Conservation (phyloP, 163 green algal species). For the Chlorella variabilis region DNA sequence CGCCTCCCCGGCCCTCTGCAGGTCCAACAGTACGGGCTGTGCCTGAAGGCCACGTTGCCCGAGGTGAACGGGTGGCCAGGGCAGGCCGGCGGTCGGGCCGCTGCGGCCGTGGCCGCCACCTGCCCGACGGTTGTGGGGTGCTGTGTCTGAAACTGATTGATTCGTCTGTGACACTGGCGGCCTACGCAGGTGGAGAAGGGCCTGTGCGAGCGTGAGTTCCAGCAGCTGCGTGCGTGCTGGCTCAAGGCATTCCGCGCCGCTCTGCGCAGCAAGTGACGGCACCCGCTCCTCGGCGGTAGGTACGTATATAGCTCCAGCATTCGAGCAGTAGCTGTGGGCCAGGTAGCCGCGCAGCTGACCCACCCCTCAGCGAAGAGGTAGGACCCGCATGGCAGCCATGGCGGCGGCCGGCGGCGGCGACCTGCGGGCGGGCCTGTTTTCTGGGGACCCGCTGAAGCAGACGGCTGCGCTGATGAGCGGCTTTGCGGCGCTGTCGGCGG, state of each 20-base stretch:
- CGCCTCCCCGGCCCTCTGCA: constrained; percentile 8
- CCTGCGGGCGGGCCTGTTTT: constrained; percentile 23
- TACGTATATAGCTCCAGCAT: not conserved
- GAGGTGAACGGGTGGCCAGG: constrained; percentile 37
- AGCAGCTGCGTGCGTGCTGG: constrained; percentile 42
- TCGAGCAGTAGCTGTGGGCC: not conserved
- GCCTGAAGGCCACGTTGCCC: constrained; percentile 41
- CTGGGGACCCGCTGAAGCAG: constrained; percentile 3
- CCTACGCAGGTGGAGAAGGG: constrained; percentile 46
- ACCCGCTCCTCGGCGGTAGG: not conserved
- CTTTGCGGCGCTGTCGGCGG: constrained; percentile 27
- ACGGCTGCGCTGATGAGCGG: constrained; percentile 13
- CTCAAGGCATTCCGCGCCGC: constrained; percentile 26
- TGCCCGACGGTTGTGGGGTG: too few relatives aligned
- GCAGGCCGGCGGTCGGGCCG: not conserved
- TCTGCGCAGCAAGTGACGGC: constrained; percentile 15
- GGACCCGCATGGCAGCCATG: constrained; percentile 7
- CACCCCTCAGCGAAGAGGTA: not conserved
- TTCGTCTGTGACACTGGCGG: not conserved
- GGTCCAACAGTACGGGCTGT: constrained; percentile 47
- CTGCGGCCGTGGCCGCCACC: not conserved
- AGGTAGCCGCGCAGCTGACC: not conserved
- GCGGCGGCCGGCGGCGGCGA: constrained; percentile 19
- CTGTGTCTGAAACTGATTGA: too few relatives aligned
- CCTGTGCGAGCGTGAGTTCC: constrained; percentile 50